These are phyloP conservation scores for Penicillium sp. DNA, from an alignment of 2,329 filamentous ascomycete species.

Conservation along the genomic window DNA sequence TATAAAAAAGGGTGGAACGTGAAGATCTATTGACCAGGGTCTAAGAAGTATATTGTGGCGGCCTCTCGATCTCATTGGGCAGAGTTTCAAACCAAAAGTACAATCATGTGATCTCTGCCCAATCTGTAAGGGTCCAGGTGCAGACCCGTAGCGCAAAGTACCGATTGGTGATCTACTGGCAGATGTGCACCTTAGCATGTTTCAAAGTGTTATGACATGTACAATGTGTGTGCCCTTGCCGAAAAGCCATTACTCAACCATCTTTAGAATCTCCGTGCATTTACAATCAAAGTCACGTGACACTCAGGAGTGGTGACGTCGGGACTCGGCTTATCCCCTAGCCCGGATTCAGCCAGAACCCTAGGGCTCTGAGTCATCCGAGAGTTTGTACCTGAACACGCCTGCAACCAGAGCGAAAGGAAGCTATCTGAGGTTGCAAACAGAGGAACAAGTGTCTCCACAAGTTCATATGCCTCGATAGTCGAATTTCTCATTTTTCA, in stretches of 20 bases:
- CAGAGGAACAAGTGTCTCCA: too few species aligned
- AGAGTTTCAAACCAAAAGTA: background rate
- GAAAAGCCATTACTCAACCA: background rate
- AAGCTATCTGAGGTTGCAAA: background rate
- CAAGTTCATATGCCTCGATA: too few species aligned
- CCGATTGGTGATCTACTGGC: background rate
- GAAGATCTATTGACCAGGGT: too few species aligned
- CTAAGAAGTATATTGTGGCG: background rate
- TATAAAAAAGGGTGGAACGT: too few species aligned
- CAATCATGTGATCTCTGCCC: constrained; percentile 12
- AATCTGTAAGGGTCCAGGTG: constrained; percentile 22
- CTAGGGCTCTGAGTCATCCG: constrained; percentile 20
- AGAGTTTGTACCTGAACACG: background rate
- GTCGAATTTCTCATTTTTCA: background rate
- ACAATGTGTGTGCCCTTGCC: background rate
- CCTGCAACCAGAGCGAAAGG: too few species aligned
- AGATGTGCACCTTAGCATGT: background rate
- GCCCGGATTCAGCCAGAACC: constrained; percentile 20
- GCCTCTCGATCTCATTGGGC: background rate
- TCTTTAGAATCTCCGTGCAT: too few species aligned
- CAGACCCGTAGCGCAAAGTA: background rate
- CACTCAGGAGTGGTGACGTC: constrained; percentile 19
- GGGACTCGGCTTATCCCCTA: constrained; percentile 19
- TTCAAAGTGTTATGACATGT: background rate
- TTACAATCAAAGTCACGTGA: background rate